Evolutionary conservation across 768 basidiomycete genomes (phyloP).

Genomic region (Candolleomyces efflorescens): DNA sequence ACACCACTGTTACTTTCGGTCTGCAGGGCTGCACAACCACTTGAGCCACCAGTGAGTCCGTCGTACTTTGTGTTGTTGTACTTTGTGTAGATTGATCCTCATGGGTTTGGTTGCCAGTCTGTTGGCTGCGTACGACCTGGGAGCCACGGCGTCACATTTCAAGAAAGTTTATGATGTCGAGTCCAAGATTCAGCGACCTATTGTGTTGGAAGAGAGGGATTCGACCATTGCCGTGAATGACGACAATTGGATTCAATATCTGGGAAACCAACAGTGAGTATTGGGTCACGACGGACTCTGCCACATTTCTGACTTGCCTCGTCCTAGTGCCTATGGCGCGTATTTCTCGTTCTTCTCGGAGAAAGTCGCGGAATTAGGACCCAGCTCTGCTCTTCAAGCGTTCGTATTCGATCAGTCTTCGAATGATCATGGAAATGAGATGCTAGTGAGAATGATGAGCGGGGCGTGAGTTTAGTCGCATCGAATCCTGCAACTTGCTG

Average conservation of each 20-base stretch:
- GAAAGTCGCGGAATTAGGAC: slow-evolving; percentile 34
- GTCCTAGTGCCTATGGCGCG: slow-evolving; percentile 31
- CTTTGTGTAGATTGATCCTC: not conserved
- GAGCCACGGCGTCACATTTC: slow-evolving; percentile 41
- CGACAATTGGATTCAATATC: slow-evolving; percentile 45
- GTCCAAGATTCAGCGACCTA: slow-evolving; percentile 32
- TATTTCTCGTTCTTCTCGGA: slow-evolving; percentile 37
- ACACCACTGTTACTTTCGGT: slow-evolving; percentile 48
- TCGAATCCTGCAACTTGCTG: not conserved
- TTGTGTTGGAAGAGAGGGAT: slow-evolving; percentile 31
- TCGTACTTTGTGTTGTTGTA: slow-evolving; percentile 1
- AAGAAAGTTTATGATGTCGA: slow-evolving; percentile 47
- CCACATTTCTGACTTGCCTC: not conserved
- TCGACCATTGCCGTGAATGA: slow-evolving; percentile 31
- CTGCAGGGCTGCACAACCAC: slow-evolving; percentile 48
- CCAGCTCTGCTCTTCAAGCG: slow-evolving; percentile 36
- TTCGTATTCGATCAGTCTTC: slow-evolving; percentile 40
- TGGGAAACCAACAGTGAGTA: slow-evolving; percentile 45
- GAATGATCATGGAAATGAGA: slow-evolving; percentile 26
- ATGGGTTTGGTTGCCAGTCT: slow-evolving; percentile 29
- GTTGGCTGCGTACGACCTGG: slow-evolving; percentile 54
- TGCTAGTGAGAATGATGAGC: slow-evolving; percentile 31
- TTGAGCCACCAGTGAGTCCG: slow-evolving; percentile 51
- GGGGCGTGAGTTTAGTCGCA: slow-evolving; percentile 27
- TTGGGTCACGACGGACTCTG: not conserved